Conservation (phyloP, 1,284 basidiomycete species). For the Pyrrhoderma lamaoense region DNA sequence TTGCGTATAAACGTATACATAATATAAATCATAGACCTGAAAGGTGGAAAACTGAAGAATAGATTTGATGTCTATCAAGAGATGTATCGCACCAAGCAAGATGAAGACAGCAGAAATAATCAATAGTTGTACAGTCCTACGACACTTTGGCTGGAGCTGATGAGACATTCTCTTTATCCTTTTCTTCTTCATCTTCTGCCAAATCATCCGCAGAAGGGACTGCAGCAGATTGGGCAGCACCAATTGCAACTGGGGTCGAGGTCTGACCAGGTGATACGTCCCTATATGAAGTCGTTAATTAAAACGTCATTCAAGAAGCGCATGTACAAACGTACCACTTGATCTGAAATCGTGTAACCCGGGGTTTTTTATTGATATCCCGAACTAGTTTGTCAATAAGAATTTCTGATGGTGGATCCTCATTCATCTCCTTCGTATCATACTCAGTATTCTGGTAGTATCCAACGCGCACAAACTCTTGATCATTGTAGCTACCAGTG, state of each 20-base stretch:
- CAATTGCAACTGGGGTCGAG: constrained; percentile 38
- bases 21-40: no score
- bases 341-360: constrained; percentile 89
- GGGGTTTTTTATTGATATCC: constrained; percentile 87
- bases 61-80: no score
- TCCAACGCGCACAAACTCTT: constrained; percentile 97
- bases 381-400: constrained; percentile 76
- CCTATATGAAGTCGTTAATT: constrained; percentile 33
- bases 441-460: constrained; percentile 99
- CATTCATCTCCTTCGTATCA: constrained; percentile 86
- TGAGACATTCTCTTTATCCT: no score
- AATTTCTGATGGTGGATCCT: constrained; percentile 61
- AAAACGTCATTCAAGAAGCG: not conserved
- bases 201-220: constrained; percentile 75
- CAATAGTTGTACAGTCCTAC: no score
- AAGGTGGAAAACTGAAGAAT: no score
- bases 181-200: constrained; percentile 22
- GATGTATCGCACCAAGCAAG: no score
- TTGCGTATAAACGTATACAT: no score
- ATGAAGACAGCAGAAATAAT: not conserved
- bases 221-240: constrained; percentile 69
- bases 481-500: constrained; percentile 85
- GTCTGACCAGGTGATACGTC: constrained; percentile 56
- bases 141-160: no score
- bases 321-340: constrained; percentile 52